These are phyloP conservation scores for Triticum urartu DNA, from an alignment of 176 grass and related monocot genomes.

Conservation along the genomic window DNA sequence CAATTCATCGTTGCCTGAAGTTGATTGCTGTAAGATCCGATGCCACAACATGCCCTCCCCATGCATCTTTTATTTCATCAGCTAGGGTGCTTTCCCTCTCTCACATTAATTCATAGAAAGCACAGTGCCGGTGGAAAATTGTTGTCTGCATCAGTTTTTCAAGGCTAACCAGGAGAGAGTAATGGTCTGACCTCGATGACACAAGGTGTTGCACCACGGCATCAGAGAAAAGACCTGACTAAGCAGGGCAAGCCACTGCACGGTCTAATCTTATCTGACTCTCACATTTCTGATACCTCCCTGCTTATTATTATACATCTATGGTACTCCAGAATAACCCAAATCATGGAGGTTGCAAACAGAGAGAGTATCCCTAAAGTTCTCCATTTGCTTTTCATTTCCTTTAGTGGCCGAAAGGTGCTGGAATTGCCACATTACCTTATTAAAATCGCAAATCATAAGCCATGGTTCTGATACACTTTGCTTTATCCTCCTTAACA, in stretches of 20 bases:
- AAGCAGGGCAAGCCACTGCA: not conserved
- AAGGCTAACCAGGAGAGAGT: not conserved
- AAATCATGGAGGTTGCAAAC: not conserved
- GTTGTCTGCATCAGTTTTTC: not conserved
- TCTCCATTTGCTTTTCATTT: not conserved
- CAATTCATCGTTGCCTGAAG: not conserved
- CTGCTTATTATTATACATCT: not conserved
- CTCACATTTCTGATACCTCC: not conserved
- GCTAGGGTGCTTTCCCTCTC: not conserved
- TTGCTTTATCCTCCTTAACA: not conserved
- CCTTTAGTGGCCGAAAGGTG: not conserved
- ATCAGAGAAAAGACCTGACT: not conserved
- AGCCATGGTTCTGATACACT: not conserved
- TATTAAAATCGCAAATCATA: not conserved
- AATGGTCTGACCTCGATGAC: not conserved
- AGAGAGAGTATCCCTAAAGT: not conserved
- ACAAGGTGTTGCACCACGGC: not conserved
- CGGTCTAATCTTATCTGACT: not conserved
- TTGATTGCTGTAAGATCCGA: fast-evolving
- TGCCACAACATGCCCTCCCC: not conserved
- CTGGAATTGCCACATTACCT: not conserved
- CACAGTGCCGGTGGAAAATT: not conserved
- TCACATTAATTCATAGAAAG: not conserved
- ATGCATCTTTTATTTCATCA: not conserved
- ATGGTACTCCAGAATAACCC: not conserved